Base-by-base conservation (phyloP, 2,329 filamentous ascomycete species). In the Trichoderma afroharzianum region DNA sequence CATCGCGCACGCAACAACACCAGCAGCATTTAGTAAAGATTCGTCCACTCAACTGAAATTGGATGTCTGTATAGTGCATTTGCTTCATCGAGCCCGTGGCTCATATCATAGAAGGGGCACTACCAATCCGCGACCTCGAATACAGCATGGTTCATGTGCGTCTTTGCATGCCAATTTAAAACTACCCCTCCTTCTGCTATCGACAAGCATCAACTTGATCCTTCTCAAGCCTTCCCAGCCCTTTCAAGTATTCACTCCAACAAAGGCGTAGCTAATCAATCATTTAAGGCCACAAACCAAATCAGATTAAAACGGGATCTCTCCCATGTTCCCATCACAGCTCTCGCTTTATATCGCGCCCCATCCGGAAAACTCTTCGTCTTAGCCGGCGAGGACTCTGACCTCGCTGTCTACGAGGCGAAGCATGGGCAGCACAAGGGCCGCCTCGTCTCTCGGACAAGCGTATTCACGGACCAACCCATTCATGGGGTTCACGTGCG, bases 401-500 rank as follows among this genome's bases (percentile, higher is more conserved):
- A 85, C 73, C 80, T 92, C 36, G 85, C 84, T 36, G 76, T 91
- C 67, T 90, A 89, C 76, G 81, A 86, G 71, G 76, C 81, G 8
- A 76, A 75, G 18, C 55, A 43, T 24, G 68, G 59, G 78, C 75
- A 80, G 7, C 75, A 75, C 15, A 78, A 76, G 6, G 81, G 78
- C 5, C 77, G 73, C 26, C 78, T 84, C 11, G 74, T 84, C 39
- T 83, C 81, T 63, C 81, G 82, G 63, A 77, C 87, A 63, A 80
- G 80, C 28, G 81, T 94, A 33, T 95, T 96, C 76, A 77, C 81
- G 18, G 85, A 85, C n/a, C 92, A 95, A 78, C 83, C 89, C 3
- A 88, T 96, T 64, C 93, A 96, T 79, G 93, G 93, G 3, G 89
- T 95, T 68, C 80, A 84, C n/a, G 80, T 89, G 76, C 66, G 79